phyloP scores from a whole-genome alignment of 2,329 filamentous ascomycete genomes.

The Neofusicoccum sp. region DNA sequence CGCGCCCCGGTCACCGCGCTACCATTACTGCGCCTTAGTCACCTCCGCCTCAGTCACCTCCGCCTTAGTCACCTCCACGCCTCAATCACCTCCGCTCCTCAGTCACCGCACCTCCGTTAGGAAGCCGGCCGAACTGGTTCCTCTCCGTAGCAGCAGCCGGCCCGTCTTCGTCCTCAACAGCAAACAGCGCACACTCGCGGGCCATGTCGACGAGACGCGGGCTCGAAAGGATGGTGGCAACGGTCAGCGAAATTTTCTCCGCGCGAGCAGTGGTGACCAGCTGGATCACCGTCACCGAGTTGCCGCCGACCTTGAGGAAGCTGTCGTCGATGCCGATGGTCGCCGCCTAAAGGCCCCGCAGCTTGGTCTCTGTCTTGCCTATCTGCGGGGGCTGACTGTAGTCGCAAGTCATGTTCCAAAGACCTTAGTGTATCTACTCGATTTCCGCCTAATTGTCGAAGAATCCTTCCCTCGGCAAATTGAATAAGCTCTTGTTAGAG shows the following conservation, averaged over 20 bases:
- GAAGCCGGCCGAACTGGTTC: constrained; percentile 1
- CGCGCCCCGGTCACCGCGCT: too few relatives aligned
- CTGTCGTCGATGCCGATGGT: constrained; percentile 22
- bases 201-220: constrained; percentile 26
- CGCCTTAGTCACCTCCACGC: too few relatives aligned
- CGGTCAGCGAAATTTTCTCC: constrained; percentile 22
- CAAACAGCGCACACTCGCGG: constrained; percentile 29
- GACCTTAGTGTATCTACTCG: too few relatives aligned
- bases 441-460: too few relatives aligned
- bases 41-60: too few relatives aligned
- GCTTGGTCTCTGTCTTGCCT: constrained; percentile 20
- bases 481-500: too few relatives aligned
- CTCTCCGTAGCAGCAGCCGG: neutral
- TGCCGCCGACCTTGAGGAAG: constrained; percentile 12
- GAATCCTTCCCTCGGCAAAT: too few relatives aligned
- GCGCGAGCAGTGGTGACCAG: neutral
- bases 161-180: neutral
- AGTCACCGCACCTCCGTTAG: too few relatives aligned
- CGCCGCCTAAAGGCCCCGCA: constrained; percentile 26
- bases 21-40: too few relatives aligned
- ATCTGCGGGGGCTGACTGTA: neutral
- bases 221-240: constrained; percentile 27
- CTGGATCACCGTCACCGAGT: constrained; percentile 1
- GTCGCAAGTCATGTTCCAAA: too few relatives aligned
- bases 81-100: too few relatives aligned